A percentile compares a stretch with the other conserved stretches of the same genome.
Evolutionary conservation across 2,329 filamentous ascomycete genomes (phyloP).

Genomic region (Ceratocystis cubensis): DNA sequence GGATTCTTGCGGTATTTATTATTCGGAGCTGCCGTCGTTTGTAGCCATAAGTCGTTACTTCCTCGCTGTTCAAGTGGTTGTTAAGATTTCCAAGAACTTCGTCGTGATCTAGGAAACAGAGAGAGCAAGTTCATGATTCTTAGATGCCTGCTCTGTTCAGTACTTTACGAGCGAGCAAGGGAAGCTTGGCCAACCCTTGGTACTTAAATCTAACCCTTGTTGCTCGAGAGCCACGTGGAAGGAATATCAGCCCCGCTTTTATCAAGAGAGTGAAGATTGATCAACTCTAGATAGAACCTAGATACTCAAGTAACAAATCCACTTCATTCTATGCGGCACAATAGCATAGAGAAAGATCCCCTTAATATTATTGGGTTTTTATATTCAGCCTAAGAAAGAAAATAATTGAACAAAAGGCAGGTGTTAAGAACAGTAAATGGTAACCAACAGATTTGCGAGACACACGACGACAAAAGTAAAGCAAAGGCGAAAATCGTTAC

Average conservation of each 20-base stretch:
- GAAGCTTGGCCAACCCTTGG: not conserved
- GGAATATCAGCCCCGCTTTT: not conserved
- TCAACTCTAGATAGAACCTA: no score
- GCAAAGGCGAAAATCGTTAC: slow-evolving; percentile 1
- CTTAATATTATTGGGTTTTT: not conserved
- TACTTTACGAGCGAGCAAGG: not conserved
- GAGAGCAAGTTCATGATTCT: not conserved
- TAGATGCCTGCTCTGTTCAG: not conserved
- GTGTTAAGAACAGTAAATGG: not conserved
- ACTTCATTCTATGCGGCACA: no score
- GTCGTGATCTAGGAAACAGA: not conserved
- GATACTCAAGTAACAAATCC: no score
- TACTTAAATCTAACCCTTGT: not conserved
- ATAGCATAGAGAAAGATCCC: no score
- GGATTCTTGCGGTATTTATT: not conserved
- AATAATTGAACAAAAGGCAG: not conserved
- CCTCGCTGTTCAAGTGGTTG: not conserved
- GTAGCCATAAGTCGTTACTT: not conserved
- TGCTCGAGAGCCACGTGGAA: not conserved
- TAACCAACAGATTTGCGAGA: slow-evolving; percentile 2
- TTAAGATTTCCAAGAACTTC: no score
- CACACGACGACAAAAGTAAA: not conserved
- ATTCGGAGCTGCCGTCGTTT: not conserved
- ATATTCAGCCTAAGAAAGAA: not conserved
- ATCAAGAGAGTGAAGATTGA: not conserved